Base-by-base conservation (phyloP, 2,329 filamentous ascomycete genomes). In the Akanthomyces dipterigenus region DNA sequence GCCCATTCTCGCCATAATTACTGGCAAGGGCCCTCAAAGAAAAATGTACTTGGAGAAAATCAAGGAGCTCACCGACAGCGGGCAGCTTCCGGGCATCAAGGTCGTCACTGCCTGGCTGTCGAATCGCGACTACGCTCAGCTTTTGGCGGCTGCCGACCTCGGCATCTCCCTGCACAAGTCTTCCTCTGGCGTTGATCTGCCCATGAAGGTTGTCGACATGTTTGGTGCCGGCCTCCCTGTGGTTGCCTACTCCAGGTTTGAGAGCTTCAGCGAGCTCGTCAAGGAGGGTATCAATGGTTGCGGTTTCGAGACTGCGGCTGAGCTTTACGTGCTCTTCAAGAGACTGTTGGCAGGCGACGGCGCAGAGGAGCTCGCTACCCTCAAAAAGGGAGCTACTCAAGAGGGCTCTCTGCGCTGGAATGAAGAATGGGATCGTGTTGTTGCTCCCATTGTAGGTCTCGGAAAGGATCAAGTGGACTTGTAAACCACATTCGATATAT, bases 121-220 rank as follows among this genome's bases (percentile, higher is more conserved):
- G 9, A 88, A 90, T 5, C 80, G 85, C 60, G 89, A 96, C 72
- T 99, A 99, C 71, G 93, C 95, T 1, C 81, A 79, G 1, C 81
- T 99, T 4, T 85, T 99, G 34, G 90, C 88, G 12, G 88, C 88
- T 49, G 92, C 95, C 3, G 93, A 97, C 68, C 79, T 99, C 0
- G 95, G 95, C 11, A 85, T 99, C 26, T 96, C 91, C 61, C 78
- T 99, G 28, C 95, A 99, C 76, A 96, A 86, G 65, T 97, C 92
- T 16, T 96, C 90, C 66, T 96, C 91, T 2, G 95, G 95, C 1
- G 92, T 99, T 0, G 95, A 99, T 74, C 79, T 99, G 22, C 95
- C 95, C 0, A 99, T 99, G 95, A 99, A 99, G 76, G 92, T 99
- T 1, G 93, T 99, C 16, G 95, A 99, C 72, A 97, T 99, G 93